Conservation (phyloP, 2,329 filamentous ascomycete species). For the Penicillium decumbens region DNA sequence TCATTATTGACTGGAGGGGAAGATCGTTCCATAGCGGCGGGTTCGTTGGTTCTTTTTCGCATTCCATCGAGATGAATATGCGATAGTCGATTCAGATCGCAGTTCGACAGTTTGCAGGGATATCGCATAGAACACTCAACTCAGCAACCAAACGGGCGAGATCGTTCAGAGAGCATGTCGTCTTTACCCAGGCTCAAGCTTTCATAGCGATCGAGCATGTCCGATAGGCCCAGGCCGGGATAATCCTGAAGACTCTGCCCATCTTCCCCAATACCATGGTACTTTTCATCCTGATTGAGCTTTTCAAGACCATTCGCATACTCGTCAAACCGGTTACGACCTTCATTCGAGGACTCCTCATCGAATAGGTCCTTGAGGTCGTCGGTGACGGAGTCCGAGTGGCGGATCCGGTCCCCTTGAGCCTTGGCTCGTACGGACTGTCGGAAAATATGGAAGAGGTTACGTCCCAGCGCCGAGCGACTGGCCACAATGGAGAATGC, state of each 20-base stretch:
- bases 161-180: constrained; percentile 22
- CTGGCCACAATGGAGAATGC: constrained; percentile 33
- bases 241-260: constrained; percentile 24
- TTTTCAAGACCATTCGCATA: constrained; percentile 35
- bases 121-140: too few relatives aligned
- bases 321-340: constrained; percentile 25
- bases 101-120: too few relatives aligned
- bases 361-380: constrained; percentile 34
- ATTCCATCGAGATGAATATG: too few relatives aligned
- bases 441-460: constrained; percentile 36
- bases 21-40: background rate
- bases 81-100: too few relatives aligned
- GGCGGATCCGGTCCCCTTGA: constrained; percentile 29
- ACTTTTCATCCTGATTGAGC: constrained; percentile 31
- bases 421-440: constrained; percentile 30
- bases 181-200: constrained; percentile 38
- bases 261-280: constrained; percentile 23
- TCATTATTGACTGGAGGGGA: too few relatives aligned
- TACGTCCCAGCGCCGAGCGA: constrained; percentile 32
- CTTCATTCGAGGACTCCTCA: constrained; percentile 18
- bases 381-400: constrained; percentile 21
- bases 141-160: constrained; percentile 9
- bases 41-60: background rate
- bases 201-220: constrained; percentile 40
- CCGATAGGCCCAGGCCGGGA: constrained; percentile 28